These are phyloP conservation scores for Phoenix dactylifera DNA, from an alignment of 176 grass and related monocot species.

Conservation along the genomic window DNA sequence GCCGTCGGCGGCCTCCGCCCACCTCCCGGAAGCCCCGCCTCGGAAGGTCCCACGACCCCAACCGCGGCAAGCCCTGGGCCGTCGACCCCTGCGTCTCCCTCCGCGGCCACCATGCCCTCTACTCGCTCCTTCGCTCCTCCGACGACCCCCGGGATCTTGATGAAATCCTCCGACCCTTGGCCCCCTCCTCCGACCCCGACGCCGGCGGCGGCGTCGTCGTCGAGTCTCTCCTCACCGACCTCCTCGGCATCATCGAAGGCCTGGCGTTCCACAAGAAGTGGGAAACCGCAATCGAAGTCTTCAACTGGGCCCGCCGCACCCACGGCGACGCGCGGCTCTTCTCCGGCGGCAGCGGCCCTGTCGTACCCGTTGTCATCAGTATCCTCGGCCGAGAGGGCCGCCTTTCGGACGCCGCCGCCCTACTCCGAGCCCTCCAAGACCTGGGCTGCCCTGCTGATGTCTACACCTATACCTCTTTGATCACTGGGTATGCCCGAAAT, in stretches of 20 bases:
- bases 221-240: conserved; percentile 20
- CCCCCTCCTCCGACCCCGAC: neutral
- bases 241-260: conserved; percentile 36
- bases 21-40: conserved; percentile 18
- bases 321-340: conserved; percentile 38
- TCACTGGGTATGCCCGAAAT: conserved; percentile 51
- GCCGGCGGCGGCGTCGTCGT: neutral
- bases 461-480: conserved; percentile 56
- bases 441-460: conserved; percentile 17
- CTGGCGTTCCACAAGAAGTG: conserved; percentile 38
- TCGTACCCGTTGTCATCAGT: conserved; percentile 45
- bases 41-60: conserved; percentile 20
- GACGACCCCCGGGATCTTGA: conserved; percentile 18
- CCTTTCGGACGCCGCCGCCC: conserved; percentile 43
- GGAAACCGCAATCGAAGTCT: conserved; percentile 32
- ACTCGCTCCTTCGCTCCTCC: conserved; percentile 33
- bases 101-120: conserved; percentile 28
- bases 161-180: neutral
- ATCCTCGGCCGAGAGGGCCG: conserved; percentile 38
- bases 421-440: conserved; percentile 28
- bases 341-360: conserved; percentile 24
- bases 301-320: conserved; percentile 47
- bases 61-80: conserved; percentile 19
- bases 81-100: conserved; percentile 13
- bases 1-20: neutral